Evolutionary conservation across 2,329 filamentous ascomycete species (phyloP).

Genomic region (Monilinia polystroma): DNA sequence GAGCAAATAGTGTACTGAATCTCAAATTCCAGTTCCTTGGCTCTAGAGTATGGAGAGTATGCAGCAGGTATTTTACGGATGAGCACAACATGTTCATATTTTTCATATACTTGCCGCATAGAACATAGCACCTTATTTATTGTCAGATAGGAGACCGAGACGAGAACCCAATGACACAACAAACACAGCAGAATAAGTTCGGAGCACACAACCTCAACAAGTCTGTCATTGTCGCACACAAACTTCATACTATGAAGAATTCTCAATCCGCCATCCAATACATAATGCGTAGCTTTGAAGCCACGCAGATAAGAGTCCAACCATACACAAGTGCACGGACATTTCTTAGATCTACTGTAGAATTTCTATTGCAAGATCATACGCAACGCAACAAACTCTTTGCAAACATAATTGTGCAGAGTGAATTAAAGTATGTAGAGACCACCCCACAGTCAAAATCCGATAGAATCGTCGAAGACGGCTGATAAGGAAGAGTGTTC

Average conservation of each 20-base stretch:
- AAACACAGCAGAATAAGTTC: neutral
- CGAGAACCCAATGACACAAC: neutral
- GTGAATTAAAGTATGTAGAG: constrained; percentile 40
- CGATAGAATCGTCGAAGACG: constrained; percentile 40
- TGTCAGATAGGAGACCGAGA: neutral
- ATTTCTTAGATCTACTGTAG: too few relatives aligned
- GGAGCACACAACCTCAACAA: neutral
- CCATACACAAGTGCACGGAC: too few relatives aligned
- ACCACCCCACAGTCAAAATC: constrained; percentile 47
- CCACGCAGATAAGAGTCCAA: neutral
- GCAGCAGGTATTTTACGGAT: neutral
- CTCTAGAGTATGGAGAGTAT: neutral
- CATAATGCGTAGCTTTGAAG: too few relatives aligned
- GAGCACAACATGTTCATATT: neutral
- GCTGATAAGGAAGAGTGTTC: constrained; percentile 47
- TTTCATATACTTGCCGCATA: neutral
- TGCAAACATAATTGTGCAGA: too few relatives aligned
- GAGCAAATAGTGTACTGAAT: constrained; percentile 1
- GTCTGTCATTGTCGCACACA: neutral
- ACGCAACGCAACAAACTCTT: too few relatives aligned
- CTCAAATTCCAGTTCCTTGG: constrained; percentile 16
- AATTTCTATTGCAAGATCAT: too few relatives aligned
- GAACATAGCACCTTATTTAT: too few relatives aligned
- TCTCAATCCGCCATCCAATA: neutral
- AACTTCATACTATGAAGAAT: neutral